These are phyloP conservation scores for Auricularia sp. DNA, from an alignment of 768 basidiomycete species.

Conservation along the genomic window DNA sequence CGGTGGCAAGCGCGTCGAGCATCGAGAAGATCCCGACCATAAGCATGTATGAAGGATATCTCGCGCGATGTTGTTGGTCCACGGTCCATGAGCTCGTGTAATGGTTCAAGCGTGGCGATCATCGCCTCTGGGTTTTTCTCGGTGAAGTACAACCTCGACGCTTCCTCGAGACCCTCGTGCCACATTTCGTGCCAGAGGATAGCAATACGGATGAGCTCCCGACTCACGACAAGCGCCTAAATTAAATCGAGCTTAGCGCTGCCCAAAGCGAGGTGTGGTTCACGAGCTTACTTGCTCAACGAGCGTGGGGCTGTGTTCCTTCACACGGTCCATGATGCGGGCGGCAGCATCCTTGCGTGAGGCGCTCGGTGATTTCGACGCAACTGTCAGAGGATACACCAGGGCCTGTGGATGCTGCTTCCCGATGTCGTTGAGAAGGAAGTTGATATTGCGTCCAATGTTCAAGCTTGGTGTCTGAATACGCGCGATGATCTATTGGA, in stretches of 20 bases:
- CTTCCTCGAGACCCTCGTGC: constrained; percentile 98
- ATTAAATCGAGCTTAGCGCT: constrained; percentile 5
- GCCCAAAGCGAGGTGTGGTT: background rate
- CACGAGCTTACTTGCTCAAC: constrained; percentile 62
- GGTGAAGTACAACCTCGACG: constrained; percentile 90
- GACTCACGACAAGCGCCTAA: constrained; percentile 78
- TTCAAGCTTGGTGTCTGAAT: constrained; percentile 89
- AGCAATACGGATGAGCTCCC: constrained; percentile 92
- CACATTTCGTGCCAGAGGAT: constrained; percentile 98
- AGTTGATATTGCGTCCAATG: constrained; percentile 82
- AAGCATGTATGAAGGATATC: constrained; percentile 88
- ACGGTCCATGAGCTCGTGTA: constrained; percentile 89
- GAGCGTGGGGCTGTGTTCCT: constrained; percentile 73
- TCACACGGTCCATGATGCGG: constrained; percentile 85
- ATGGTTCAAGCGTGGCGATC: constrained; percentile 84
- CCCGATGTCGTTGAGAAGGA: constrained; percentile 83
- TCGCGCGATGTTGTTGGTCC: constrained; percentile 92
- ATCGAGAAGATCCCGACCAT: constrained; percentile 84
- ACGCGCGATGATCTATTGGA: constrained; percentile 81
- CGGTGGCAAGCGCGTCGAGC: constrained; percentile 85
- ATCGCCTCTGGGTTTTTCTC: constrained; percentile 96
- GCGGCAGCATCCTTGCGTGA: constrained; percentile 74
- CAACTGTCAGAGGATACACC: constrained; percentile 91
- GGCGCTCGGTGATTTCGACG: constrained; percentile 85
- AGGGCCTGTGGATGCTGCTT: constrained; percentile 95